These are phyloP conservation scores for Agaricales sp. DNA, from an alignment of 1,284 basidiomycete species.

Conservation along the genomic window DNA sequence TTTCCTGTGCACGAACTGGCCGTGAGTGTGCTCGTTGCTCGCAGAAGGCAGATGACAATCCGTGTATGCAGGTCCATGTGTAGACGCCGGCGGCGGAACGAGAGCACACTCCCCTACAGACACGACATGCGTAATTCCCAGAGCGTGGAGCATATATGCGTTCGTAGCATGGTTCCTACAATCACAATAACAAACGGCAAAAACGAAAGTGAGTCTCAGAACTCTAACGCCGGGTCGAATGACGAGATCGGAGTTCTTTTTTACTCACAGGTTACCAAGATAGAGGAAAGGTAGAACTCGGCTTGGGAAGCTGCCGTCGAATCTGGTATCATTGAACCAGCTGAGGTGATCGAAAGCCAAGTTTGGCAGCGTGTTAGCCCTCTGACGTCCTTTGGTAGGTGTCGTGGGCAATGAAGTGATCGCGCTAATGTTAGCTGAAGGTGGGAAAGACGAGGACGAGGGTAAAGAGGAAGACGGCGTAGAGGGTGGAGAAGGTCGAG, in stretches of 20 bases:
- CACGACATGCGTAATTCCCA: slow-evolving; percentile 97
- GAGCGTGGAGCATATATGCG: slow-evolving; percentile 87
- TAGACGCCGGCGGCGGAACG: slow-evolving; percentile 46
- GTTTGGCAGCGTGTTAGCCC: slow-evolving; percentile 60
- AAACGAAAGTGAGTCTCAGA: no score
- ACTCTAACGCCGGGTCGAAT: no score
- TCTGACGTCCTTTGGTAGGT: slow-evolving; percentile 33
- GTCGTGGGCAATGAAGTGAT: slow-evolving; percentile 12
- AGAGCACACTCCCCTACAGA: slow-evolving; percentile 93
- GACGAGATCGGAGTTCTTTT: no score
- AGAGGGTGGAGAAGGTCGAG: slow-evolving; percentile 17
- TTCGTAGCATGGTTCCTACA: slow-evolving; percentile 88
- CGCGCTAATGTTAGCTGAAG: slow-evolving; percentile 5
- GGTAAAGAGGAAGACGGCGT: slow-evolving; percentile 5
- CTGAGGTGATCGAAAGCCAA: slow-evolving; percentile 58
- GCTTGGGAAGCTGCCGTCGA: slow-evolving; percentile 94
- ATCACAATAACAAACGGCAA: slow-evolving; percentile 8
- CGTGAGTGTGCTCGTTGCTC: slow-evolving; percentile 12
- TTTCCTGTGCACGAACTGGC: slow-evolving; percentile 32
- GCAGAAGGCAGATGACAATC: background rate
- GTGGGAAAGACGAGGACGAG: background rate
- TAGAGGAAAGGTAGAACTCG: slow-evolving; percentile 92
- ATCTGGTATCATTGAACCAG: slow-evolving; percentile 89
- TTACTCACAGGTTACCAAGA: slow-evolving; percentile 82
- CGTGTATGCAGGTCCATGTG: slow-evolving; percentile 5